Evolutionary conservation across 2,329 filamentous ascomycete species (phyloP).

Genomic region (Phaeosphaeriaceae sp.): DNA sequence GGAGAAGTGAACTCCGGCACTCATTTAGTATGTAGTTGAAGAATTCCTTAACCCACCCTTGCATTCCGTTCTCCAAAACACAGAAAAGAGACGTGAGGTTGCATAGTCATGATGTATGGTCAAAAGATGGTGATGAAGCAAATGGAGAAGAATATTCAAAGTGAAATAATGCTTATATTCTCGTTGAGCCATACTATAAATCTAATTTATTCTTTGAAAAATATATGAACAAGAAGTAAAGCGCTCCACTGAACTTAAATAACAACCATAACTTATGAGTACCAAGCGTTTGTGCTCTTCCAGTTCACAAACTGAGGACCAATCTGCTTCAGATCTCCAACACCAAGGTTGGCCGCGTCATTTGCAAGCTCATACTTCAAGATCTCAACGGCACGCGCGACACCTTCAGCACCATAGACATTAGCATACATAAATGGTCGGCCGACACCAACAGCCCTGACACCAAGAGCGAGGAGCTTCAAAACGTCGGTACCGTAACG

Average conservation of each 20-base stretch:
- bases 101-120: too few relatives aligned
- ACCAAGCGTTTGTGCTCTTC: constrained; percentile 4
- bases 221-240: constrained; percentile 1
- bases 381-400: constrained; percentile 61
- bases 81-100: too few relatives aligned
- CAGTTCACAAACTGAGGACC: constrained; percentile 8
- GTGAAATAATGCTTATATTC: too few relatives aligned
- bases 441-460: constrained; percentile 54
- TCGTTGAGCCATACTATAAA: too few relatives aligned
- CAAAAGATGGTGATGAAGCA: too few relatives aligned
- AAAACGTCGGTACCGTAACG: constrained; percentile 49
- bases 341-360: constrained; percentile 43
- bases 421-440: constrained; percentile 60
- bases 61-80: too few relatives aligned
- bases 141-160: too few relatives aligned
- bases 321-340: constrained; percentile 39
- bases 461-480: constrained; percentile 49
- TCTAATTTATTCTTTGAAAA: too few relatives aligned
- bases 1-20: too few relatives aligned
- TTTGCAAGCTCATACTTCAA: constrained; percentile 58
- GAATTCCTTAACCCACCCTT: too few relatives aligned
- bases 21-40: too few relatives aligned
- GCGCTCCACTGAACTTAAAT: neutral
- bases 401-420: constrained; percentile 65
- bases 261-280: neutral